Base-by-base conservation (phyloP, 352 stramenopile genomes). In the Phytophthora quininea region DNA sequence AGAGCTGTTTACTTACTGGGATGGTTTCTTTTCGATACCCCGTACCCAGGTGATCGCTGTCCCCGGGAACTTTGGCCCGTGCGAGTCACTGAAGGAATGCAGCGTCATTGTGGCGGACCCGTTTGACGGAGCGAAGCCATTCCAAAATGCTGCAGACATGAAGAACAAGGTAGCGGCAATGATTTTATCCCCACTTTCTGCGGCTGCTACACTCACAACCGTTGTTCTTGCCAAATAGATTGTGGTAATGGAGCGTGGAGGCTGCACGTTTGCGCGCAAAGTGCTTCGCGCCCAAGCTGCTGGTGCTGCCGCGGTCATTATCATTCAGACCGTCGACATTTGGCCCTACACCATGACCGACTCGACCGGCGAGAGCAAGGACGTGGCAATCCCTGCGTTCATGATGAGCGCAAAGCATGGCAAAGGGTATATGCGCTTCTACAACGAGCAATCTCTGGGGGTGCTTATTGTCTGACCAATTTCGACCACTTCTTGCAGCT, bases 341-440 rank as follows among this genome's bases (percentile, higher is more conserved):
- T 94, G 86, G 86, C 86, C 86, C 27, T 94, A 94, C 71, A 91
- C 79, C 15, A 94, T 94, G 86, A 94, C 84, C 30, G 86, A 94
- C 62, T 92, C 82, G 0, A 88, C 76, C 31, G 82, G 81, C 8
- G 84, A 92, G 66, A 88, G 84, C 64, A 67, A 68, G 10, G 52
- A 60, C 14, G 71, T 92, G 19, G 68, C 64, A 35, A 94, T 94
- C 53, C 86, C 86, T 24, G 75, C 84, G 8, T 92, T 92, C 61
- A 94, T 94, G 84, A 84, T 94, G 46, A 92, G 84, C 51, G 64
- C 71, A 8, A 90, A 88, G 57, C 79, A 89, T 54, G 86, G 86
- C 67, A 78, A 81, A 47, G 73, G 80, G 86, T 92, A 66, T 31
- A 54, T 54, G 32, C 6, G 19, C 35, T n/a, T 38, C 37, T 40